These are phyloP conservation scores for Huntiella abstrusa DNA, from an alignment of 2,329 filamentous ascomycete genomes.

Conservation along the genomic window DNA sequence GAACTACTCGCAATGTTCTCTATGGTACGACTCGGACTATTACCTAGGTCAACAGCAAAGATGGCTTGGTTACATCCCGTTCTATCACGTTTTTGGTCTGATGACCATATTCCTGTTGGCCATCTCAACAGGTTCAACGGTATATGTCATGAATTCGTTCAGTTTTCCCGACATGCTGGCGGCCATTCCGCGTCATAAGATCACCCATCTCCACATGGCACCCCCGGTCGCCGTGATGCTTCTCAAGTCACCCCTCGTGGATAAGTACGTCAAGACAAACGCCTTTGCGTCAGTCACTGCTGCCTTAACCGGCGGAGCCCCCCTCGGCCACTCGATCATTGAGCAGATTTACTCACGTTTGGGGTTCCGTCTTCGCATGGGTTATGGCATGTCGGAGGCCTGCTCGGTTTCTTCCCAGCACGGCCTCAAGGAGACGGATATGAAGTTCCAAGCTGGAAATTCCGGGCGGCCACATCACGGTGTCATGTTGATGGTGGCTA, in stretches of 20 bases:
- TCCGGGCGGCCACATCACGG: constrained; percentile 47
- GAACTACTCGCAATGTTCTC: constrained; percentile 33
- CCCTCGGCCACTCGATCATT: constrained; percentile 34
- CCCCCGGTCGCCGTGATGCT: constrained; percentile 53
- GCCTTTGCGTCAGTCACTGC: constrained; percentile 38
- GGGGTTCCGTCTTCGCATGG: constrained; percentile 34
- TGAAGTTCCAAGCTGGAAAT: constrained; percentile 34
- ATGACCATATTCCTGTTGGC: constrained; percentile 39
- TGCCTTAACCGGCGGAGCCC: constrained; percentile 44
- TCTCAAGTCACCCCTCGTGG: constrained; percentile 49
- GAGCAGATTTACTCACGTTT: constrained; percentile 41
- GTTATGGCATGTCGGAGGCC: constrained; percentile 58
- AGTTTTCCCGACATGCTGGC: constrained; percentile 47
- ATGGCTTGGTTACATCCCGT: constrained; percentile 47
- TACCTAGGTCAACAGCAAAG: constrained; percentile 20
- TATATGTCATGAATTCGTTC: constrained; percentile 54
- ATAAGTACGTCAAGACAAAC: constrained; percentile 33
- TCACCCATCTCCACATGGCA: constrained; percentile 46
- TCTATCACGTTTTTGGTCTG: constrained; percentile 47
- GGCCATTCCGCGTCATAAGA: constrained; percentile 38
- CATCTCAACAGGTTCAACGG: constrained; percentile 30
- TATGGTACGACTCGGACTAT: constrained; percentile 31
- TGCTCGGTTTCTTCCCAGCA: constrained; percentile 46
- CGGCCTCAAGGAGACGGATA: constrained; percentile 29
- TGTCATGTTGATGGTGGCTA: constrained; percentile 46